A percentile compares a stretch with the other conserved stretches of the same genome.
These are phyloP conservation scores for Pleurotus sapidus DNA, from an alignment of 768 basidiomycete species.

Conservation along the genomic window DNA sequence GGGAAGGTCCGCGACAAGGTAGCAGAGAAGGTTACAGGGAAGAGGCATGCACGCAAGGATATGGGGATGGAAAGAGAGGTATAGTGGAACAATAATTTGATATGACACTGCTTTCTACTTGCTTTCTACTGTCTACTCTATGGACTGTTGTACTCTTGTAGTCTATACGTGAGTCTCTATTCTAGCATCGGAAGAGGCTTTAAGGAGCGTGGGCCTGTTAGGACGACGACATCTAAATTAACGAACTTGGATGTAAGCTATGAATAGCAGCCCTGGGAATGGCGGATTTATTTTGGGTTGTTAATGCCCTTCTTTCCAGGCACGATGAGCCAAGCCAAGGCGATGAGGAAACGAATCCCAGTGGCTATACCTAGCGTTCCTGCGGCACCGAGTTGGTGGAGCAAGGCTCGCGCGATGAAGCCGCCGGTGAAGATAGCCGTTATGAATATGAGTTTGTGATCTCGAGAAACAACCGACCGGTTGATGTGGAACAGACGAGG, in stretches of 20 bases:
- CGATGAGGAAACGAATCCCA: conserved; percentile 58
- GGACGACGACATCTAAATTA: too few relatives aligned
- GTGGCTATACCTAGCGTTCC: conserved; percentile 65
- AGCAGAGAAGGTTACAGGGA: conserved; percentile 24
- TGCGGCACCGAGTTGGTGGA: conserved; percentile 58
- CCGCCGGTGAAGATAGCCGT: conserved; percentile 73
- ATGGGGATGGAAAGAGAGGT: conserved; percentile 38
- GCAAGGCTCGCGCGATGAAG: conserved; percentile 58
- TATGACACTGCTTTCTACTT: neutral
- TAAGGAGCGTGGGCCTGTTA: too few relatives aligned
- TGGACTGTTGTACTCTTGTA: neutral
- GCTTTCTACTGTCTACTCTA: neutral
- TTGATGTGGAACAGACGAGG: conserved; percentile 67
- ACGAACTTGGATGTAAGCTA: too few relatives aligned
- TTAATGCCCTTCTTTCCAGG: conserved; percentile 33
- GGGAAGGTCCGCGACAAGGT: conserved; percentile 38
- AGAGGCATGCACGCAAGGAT: conserved; percentile 28
- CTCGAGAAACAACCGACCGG: conserved; percentile 54
- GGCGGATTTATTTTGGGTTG: too few relatives aligned
- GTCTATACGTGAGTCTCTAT: neutral
- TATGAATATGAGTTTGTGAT: conserved; percentile 70
- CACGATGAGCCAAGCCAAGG: conserved; percentile 65
- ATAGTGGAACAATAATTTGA: conserved; percentile 12
- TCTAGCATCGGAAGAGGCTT: neutral
- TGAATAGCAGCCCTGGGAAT: too few relatives aligned